Conservation (phyloP, 179 eudicot genomes). For the Drosera spatulata region DNA sequence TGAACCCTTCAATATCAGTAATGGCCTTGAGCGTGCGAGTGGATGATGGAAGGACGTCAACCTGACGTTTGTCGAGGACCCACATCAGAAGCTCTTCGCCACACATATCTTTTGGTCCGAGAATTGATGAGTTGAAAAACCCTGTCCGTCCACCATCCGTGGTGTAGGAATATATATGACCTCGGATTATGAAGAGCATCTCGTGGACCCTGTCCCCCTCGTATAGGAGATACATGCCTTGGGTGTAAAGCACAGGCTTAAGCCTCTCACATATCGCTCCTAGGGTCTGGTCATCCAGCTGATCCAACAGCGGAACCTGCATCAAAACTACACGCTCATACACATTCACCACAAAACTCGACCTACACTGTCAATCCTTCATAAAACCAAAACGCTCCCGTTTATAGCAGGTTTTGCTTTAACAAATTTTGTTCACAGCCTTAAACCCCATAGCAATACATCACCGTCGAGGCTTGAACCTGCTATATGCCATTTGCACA, state of each 20-base stretch:
- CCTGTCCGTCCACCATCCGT: conserved; percentile 34
- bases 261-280: conserved; percentile 34
- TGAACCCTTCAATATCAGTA: conserved; percentile 51
- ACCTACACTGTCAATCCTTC: no score
- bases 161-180: conserved; percentile 24
- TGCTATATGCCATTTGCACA: no score
- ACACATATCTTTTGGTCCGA: conserved; percentile 32
- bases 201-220: conserved; percentile 30
- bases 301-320: conserved; percentile 34
- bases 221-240: conserved; percentile 16
- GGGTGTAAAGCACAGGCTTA: conserved; percentile 22
- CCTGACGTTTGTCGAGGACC: conserved; percentile 12
- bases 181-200: conserved; percentile 35
- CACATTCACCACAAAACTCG: neutral
- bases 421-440: neutral
- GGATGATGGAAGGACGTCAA: conserved; percentile 38
- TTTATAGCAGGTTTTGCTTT: neutral
- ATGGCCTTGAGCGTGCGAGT: conserved; percentile 49
- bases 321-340: neutral
- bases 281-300: conserved; percentile 31
- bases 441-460: no score
- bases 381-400: no score
- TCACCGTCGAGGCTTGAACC: no score
- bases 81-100: conserved; percentile 38
- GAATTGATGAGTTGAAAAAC: conserved; percentile 22